Percentiles rank a stretch among this genome's conserved stretches.
Conservation (phyloP, 176 grass and related monocot genomes). For the Carex littledalei region DNA sequence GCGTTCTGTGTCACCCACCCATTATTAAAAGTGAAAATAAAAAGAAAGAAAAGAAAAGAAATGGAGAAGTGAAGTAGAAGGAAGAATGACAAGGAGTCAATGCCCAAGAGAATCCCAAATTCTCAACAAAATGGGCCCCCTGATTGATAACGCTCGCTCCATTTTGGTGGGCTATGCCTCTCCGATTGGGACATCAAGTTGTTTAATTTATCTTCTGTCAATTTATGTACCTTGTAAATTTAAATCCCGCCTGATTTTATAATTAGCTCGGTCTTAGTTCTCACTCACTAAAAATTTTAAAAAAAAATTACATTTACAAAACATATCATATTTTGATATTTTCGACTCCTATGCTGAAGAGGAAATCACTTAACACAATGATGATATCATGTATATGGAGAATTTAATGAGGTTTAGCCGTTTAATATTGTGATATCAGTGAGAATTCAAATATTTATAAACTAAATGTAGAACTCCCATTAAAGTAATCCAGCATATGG, state of each 20-base stretch:
- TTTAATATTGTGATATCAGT: too few relatives aligned
- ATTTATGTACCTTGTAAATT: background rate
- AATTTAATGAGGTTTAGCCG: too few relatives aligned
- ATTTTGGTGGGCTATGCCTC: background rate
- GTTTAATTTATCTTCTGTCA: background rate
- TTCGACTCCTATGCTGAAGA: too few relatives aligned
- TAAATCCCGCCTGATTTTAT: background rate
- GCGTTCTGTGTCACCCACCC: constrained; percentile 6
- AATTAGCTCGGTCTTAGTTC: background rate
- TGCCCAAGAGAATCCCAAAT: background rate
- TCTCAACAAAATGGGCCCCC: background rate
- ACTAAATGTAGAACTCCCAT: background rate
- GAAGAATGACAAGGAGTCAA: background rate
- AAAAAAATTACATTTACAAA: background rate
- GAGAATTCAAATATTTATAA: background rate
- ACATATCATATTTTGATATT: too few relatives aligned
- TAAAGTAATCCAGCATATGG: background rate
- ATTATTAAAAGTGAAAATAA: background rate
- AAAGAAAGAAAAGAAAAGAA: background rate
- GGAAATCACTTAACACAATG: too few relatives aligned
- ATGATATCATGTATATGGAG: too few relatives aligned
- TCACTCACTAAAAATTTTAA: too few relatives aligned
- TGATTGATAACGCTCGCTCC: background rate
- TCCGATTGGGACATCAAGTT: background rate
- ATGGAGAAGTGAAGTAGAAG: constrained; percentile 12